These are phyloP conservation scores for Chalciporus pseudorubinellus DNA, from an alignment of 768 basidiomycete genomes.

Conservation along the genomic window DNA sequence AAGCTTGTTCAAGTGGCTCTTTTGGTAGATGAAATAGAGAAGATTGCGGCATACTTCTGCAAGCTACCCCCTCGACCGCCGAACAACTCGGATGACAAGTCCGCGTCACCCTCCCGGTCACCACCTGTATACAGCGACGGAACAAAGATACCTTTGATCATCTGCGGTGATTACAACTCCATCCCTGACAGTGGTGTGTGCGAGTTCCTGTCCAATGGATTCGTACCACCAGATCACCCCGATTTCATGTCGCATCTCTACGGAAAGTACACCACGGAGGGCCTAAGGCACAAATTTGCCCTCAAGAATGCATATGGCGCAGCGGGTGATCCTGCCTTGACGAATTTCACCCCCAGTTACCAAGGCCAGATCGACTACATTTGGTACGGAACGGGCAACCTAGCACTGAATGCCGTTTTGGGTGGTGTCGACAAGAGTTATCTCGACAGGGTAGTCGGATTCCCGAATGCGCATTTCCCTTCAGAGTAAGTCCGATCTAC, in stretches of 20 bases:
- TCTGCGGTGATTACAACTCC: conserved; percentile 97
- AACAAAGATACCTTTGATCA: conserved; percentile 83
- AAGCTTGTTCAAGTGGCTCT: conserved; percentile 96
- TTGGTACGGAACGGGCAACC: conserved; percentile 77
- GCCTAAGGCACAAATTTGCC: conserved; percentile 73
- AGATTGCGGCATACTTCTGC: conserved; percentile 81
- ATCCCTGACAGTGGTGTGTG: conserved; percentile 83
- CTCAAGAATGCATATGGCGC: conserved; percentile 83
- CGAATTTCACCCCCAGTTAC: conserved; percentile 89
- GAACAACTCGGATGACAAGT: conserved; percentile 26
- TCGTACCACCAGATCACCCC: conserved; percentile 67
- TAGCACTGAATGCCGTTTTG: conserved; percentile 80
- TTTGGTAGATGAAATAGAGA: conserved; percentile 89
- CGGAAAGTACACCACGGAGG: conserved; percentile 89
- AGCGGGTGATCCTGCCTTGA: conserved; percentile 63
- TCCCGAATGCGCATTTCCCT: conserved; percentile 95
- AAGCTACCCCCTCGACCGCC: conserved; percentile 70
- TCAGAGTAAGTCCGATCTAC: conserved; percentile 72
- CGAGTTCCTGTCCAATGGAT: conserved; percentile 80
- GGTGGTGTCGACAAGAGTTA: conserved; percentile 85
- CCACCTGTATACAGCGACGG: conserved; percentile 79
- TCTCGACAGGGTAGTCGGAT: conserved; percentile 88
- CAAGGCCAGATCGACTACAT: conserved; percentile 89
- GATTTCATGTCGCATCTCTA: conserved; percentile 94
- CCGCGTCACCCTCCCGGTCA: conserved; percentile 38